Base-by-base conservation (phyloP, 331 rosid species). In the Arachis monticola region DNA sequence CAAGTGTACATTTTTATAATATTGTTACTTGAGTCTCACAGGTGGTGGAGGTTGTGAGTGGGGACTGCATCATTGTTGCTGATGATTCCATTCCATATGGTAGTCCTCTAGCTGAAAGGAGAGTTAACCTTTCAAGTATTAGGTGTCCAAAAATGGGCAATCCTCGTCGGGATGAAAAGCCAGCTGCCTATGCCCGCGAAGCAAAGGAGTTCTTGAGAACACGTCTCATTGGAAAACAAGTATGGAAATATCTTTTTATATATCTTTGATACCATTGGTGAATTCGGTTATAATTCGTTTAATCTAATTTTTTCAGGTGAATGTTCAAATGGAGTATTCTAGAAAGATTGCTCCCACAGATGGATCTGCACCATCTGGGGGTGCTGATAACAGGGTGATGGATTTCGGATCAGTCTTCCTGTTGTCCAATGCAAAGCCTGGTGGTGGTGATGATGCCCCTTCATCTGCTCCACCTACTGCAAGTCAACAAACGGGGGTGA, bases 11-110 rank as follows among this genome's bases (percentile, higher is more conserved):
- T 45, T 11, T 38, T 7, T 75, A n/a, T 71, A 30, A 58, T 13
- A 73, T 73, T 35, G 44, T 69, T 27, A 35, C 69, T 70, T 62
- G 69, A 13, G 30, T 31, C 70, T 50, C 74, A 17, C 86, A 93
- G 98, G 97, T 93, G 79, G 89, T 93, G 55, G 98, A 93, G 88
- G 97, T 93, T 87, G 97, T 93, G 52, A 93, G 98, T 56, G 98
- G 98, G 65, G 98, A 93, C 74, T 93, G 98, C 40, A 4, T 93
- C 46, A 71, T 91, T 60, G 98, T 91, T 65, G 98, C 98, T 65
- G 98, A 91, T 89, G 98, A 93, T 79, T 86, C 92, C 64, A 80
- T 89, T 48, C 92, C 93, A 38, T 93, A 67, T 50, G 98, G 96
- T 14, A 91, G 92, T 79, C 98, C 97, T 10, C 69, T 77, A 72